Evolutionary conservation across 345 rosid species (phyloP), one percentile per base, ranked within the genome.

Genomic region (Ceriops tagal): DNA sequence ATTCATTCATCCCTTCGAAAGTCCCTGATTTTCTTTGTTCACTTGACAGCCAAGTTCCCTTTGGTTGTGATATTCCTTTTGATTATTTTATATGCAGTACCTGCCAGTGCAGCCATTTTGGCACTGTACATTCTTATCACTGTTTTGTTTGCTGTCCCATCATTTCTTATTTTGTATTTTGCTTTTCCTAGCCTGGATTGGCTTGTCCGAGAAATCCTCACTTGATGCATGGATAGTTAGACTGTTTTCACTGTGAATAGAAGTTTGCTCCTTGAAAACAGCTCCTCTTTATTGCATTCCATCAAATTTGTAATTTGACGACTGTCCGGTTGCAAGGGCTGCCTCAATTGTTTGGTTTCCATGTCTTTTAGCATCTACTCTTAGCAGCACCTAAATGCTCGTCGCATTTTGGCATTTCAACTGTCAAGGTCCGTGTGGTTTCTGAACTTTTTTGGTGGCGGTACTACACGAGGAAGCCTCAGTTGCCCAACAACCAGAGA

Each of bases 161-260:
- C 98, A 19, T 87, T 86, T 75, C 96, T 95, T 73, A 85, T 95
- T 66, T 79, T 95, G 69, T 95, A 92, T 80, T 95, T 92, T 27
- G 85, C 96, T 26, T 95, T 82, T 73, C 98, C 99, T 62, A 88
- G 92, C 79, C 79, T 95, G 82, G 91, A 92, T 73, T 95, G 97
- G 99, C 93, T 92, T 32, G 92, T 95, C 30, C 83, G 90, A 69
- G 96, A 95, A 85, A 88, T 95, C 66, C 28, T 87, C 67, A 82
- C 96, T 20, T 95, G 70, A 72, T 58, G 28, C 53, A 62, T 49
- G 51, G 46, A 46, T 69, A 53, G 51, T 68, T 57, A 26, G 26
- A 64, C 30, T 15, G 55, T 51, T 39, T 58, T 49, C 53, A 28
- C 53, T 55, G 57, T 77, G 75, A 58, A 37, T 61, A 63, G 67